Percentiles rank a stretch among this genome's conserved stretches.
These are phyloP conservation scores for Ballota nigra DNA, from an alignment of 257 asterid genomes.

Conservation along the genomic window DNA sequence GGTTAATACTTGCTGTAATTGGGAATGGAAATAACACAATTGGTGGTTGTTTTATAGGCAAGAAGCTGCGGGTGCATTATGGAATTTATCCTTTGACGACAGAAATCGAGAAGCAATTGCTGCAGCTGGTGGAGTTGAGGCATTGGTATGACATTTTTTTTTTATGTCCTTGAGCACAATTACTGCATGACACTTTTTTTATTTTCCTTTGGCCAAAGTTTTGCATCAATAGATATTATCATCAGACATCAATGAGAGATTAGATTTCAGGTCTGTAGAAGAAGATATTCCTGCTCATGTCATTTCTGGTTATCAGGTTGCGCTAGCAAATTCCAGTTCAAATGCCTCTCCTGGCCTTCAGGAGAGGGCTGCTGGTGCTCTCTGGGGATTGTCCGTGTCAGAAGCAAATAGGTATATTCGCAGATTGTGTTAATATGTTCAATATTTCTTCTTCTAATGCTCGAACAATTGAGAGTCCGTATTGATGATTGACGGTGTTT, in stretches of 20 bases:
- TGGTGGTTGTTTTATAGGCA: conserved; percentile 52
- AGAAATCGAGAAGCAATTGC: conserved; percentile 91
- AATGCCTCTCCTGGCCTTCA: conserved; percentile 62
- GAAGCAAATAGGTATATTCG: conserved; percentile 76
- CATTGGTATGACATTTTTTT: conserved; percentile 54
- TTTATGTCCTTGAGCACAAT: neutral
- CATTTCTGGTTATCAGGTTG: conserved; percentile 29
- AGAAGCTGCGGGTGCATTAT: conserved; percentile 96
- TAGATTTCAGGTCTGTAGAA: neutral
- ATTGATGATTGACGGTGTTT: neutral
- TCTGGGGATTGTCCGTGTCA: conserved; percentile 71
- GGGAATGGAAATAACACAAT: neutral
- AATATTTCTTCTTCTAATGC: conserved; percentile 5
- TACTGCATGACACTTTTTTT: too few species aligned
- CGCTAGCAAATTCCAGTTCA: conserved; percentile 46
- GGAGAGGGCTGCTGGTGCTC: conserved; percentile 84
- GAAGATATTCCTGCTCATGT: neutral
- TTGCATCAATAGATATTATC: neutral
- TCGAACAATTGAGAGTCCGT: neutral
- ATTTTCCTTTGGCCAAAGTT: neutral
- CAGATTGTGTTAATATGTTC: neutral
- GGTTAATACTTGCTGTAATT: neutral
- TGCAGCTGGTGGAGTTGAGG: conserved; percentile 83
- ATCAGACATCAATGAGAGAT: neutral
- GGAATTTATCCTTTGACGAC: conserved; percentile 90